Evolutionary conservation across 2,329 filamentous ascomycete species (phyloP).

Genomic region (Verruconis gallopava): DNA sequence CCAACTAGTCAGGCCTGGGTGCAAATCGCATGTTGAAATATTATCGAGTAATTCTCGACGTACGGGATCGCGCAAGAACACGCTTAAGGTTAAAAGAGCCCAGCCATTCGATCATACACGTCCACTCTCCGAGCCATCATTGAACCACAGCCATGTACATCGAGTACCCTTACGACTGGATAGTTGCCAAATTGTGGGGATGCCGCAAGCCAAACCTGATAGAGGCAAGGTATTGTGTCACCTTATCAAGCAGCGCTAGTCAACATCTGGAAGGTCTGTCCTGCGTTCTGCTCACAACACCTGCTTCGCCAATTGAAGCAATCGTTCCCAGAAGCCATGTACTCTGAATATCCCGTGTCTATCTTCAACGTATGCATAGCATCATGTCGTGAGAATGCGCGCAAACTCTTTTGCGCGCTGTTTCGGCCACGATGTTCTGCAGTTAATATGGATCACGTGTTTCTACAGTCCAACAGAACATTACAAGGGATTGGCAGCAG

Average conservation of each 20-base stretch:
- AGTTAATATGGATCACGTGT: neutral
- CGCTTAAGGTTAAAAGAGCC: no score
- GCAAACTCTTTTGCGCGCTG: neutral
- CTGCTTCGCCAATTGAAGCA: neutral
- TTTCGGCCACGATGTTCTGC: neutral
- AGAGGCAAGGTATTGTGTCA: neutral
- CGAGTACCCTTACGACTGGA: no score
- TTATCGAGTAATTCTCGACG: no score
- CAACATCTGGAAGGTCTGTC: neutral
- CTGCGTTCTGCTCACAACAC: neutral
- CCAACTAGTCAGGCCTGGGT: no score
- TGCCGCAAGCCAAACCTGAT: neutral
- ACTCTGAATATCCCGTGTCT: neutral
- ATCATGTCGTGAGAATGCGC: neutral
- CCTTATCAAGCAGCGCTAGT: neutral
- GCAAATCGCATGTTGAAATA: no score
- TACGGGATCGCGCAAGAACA: no score
- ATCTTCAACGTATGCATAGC: neutral
- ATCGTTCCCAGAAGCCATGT: neutral
- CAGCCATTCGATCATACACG: no score
- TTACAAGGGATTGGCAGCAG: no score
- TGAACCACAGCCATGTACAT: no score
- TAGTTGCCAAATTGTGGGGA: neutral
- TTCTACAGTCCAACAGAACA: neutral
- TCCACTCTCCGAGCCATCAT: no score